Evolutionary conservation across 2,329 filamentous ascomycete species (phyloP).

Genomic region (Fusarium sulawesiense): DNA sequence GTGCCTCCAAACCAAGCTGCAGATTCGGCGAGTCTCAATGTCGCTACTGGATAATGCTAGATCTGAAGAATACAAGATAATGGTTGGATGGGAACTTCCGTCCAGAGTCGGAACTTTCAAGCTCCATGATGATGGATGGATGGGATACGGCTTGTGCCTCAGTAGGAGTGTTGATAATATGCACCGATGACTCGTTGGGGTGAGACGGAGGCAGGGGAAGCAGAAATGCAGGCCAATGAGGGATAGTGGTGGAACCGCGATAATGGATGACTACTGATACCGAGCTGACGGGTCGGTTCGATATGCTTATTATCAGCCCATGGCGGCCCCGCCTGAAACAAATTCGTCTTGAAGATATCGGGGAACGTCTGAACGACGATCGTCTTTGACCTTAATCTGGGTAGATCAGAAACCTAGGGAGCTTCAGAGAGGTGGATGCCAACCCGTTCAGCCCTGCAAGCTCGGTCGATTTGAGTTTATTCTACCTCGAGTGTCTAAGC

Average conservation of each 20-base stretch:
- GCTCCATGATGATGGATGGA: constrained; percentile 20
- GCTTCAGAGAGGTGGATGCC: constrained; percentile 14
- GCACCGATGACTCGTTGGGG: constrained; percentile 23
- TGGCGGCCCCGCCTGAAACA: constrained; percentile 2
- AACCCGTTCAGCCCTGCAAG: constrained; percentile 44
- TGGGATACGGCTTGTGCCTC: constrained; percentile 31
- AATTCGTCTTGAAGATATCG: background rate
- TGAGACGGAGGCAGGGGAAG: constrained; percentile 31
- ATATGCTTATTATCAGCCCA: constrained; percentile 23
- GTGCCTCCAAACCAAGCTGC: constrained; percentile 27
- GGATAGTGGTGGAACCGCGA: constrained; percentile 22
- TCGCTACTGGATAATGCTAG: constrained; percentile 36
- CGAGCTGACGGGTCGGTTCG: constrained; percentile 13
- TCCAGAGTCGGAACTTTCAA: constrained; percentile 19
- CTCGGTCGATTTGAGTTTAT: constrained; percentile 17
- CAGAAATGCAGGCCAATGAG: constrained; percentile 9
- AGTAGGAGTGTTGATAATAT: constrained; percentile 11
- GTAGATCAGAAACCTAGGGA: constrained; percentile 16
- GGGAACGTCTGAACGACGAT: background rate
- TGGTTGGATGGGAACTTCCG: constrained; percentile 23
- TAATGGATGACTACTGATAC: constrained; percentile 18
- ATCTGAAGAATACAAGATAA: constrained; percentile 21
- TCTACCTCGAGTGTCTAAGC: constrained; percentile 23
- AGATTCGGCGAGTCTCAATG: constrained; percentile 26
- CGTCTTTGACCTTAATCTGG: background rate